A percentile compares a stretch with the other conserved stretches of the same genome.
These are phyloP conservation scores for Chaetomiaceae sp. DNA, from an alignment of 2,329 filamentous ascomycete species.

Conservation along the genomic window DNA sequence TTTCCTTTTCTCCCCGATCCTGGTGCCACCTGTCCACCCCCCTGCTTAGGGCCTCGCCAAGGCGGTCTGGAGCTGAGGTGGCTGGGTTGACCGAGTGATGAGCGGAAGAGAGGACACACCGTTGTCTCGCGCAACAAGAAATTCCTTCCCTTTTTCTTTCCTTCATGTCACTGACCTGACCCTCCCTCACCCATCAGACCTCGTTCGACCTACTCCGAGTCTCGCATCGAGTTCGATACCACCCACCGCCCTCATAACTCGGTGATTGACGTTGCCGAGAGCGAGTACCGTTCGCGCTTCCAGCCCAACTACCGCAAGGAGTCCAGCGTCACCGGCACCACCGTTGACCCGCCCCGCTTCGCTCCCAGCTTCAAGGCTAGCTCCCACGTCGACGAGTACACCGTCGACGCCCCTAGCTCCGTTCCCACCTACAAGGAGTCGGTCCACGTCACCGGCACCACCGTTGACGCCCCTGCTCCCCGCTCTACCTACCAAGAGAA, in stretches of 20 bases:
- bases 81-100: constrained; percentile 25
- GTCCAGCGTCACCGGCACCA: constrained; percentile 33
- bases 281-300: constrained; percentile 60
- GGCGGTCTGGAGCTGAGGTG: constrained; percentile 15
- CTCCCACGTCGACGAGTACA: constrained; percentile 34
- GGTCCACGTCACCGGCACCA: constrained; percentile 45
- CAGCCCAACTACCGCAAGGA: constrained; percentile 47
- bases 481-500: constrained; percentile 51
- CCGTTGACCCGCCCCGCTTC: constrained; percentile 34
- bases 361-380: constrained; percentile 39
- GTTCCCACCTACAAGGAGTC: constrained; percentile 41
- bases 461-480: constrained; percentile 40
- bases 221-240: constrained; percentile 61
- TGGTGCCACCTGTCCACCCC: constrained; percentile 1
- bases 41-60: constrained; percentile 16
- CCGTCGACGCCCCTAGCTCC: constrained; percentile 34
- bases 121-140: background rate
- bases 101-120: constrained; percentile 1
- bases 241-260: constrained; percentile 45
- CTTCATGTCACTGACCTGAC: constrained; percentile 11
- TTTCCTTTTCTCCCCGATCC: constrained; percentile 12
- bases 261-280: constrained; percentile 60
- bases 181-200: constrained; percentile 31
- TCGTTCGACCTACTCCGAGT: constrained; percentile 51
- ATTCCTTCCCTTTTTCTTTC: constrained; percentile 12